Conservation (phyloP, 495 filamentous ascomycete species). For the Cercophora scortea region DNA sequence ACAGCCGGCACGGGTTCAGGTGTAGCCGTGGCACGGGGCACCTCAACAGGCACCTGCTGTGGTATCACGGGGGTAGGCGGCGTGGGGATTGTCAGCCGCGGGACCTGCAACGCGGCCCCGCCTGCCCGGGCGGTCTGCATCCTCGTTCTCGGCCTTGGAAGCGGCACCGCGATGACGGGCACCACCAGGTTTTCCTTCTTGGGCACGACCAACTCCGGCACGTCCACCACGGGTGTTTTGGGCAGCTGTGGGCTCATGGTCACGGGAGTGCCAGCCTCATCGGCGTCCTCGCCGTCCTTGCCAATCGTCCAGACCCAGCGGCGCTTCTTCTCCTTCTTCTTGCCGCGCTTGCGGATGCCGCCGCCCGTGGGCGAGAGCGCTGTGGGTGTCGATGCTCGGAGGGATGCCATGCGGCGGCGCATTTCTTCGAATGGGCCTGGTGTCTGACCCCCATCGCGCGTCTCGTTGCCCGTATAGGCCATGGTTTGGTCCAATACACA, state of each 20-base stretch:
- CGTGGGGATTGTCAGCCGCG: not conserved
- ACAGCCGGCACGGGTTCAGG: slow-evolving; percentile 11
- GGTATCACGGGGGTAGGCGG: not conserved
- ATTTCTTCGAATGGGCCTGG: slow-evolving; percentile 52
- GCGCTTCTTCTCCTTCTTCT: slow-evolving; percentile 41
- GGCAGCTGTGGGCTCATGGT: slow-evolving; percentile 14
- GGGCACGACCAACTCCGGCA: not conserved
- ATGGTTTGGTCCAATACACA: slow-evolving; percentile 37
- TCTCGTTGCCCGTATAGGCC: slow-evolving; percentile 41
- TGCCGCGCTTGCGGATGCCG: slow-evolving; percentile 35
- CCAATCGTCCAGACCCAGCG: slow-evolving; percentile 49
- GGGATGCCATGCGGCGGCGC: slow-evolving; percentile 41
- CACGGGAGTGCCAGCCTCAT: slow-evolving; percentile 29
- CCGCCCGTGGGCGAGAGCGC: slow-evolving; percentile 24
- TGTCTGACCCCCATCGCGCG: slow-evolving; percentile 46
- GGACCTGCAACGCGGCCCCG: not conserved
- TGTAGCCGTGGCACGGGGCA: not conserved
- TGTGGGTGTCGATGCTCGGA: slow-evolving; percentile 27
- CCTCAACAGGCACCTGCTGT: not conserved
- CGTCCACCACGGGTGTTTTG: slow-evolving; percentile 4
- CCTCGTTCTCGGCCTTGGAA: slow-evolving; percentile 8
- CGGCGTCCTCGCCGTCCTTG: slow-evolving; percentile 35
- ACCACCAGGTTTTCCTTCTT: slow-evolving; percentile 2
- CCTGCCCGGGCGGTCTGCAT: not conserved
- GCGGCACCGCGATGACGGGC: slow-evolving; percentile 13